These are phyloP conservation scores for Leccinum truebloodii DNA, from an alignment of 768 basidiomycete genomes.

Conservation along the genomic window DNA sequence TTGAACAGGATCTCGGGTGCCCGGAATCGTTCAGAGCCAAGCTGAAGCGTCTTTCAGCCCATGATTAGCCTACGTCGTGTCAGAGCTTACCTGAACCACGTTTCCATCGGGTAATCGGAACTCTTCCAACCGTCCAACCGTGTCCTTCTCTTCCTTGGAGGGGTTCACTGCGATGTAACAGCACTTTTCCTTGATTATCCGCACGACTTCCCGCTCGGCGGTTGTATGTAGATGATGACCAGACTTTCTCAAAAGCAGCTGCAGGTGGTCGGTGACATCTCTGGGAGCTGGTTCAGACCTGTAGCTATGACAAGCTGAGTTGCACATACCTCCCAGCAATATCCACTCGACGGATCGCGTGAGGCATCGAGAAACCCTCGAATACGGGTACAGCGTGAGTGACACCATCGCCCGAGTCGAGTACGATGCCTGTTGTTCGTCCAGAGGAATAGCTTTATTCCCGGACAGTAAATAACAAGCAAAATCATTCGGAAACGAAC, in stretches of 20 bases:
- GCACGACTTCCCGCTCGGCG: constrained; percentile 94
- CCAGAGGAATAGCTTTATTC: constrained; percentile 89
- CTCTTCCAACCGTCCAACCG: constrained; percentile 73
- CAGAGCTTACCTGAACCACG: constrained; percentile 71
- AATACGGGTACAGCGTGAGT: constrained; percentile 99
- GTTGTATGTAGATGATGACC: constrained; percentile 96
- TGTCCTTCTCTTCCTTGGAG: constrained; percentile 93
- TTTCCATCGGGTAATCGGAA: constrained; percentile 96
- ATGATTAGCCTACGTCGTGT: constrained; percentile 13
- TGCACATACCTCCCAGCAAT: constrained; percentile 83
- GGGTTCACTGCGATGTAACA: constrained; percentile 95
- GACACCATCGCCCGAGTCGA: constrained; percentile 98
- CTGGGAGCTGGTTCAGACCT: constrained; percentile 40
- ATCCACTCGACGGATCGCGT: constrained; percentile 94
- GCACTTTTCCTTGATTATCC: constrained; percentile 97
- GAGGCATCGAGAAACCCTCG: constrained; percentile 99
- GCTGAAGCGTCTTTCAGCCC: constrained; percentile 45
- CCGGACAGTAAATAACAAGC: constrained; percentile 11
- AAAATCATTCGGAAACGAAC: constrained; percentile 32
- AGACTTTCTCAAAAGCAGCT: constrained; percentile 88
- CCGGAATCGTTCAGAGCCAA: constrained; percentile 92
- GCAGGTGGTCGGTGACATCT: constrained; percentile 96
- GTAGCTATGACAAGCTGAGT: neutral
- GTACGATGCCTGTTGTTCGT: constrained; percentile 97
- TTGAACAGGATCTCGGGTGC: constrained; percentile 98